Conservation (phyloP, 441 rosid genomes). For the Daphne laureola region DNA sequence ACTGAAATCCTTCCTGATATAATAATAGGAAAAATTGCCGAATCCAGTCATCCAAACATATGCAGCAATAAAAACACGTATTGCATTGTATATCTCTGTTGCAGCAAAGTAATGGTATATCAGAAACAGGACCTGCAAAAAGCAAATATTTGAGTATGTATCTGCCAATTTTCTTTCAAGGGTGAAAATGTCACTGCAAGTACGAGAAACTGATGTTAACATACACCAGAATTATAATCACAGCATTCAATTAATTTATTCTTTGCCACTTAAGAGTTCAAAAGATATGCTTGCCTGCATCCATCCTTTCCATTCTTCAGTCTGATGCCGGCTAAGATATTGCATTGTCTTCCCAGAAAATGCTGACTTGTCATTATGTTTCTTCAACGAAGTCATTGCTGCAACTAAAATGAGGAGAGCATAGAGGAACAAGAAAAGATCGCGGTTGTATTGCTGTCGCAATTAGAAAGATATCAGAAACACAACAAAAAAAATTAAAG, state of each 20-base stretch:
- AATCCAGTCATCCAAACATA: slow-evolving; percentile 99
- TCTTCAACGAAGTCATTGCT: slow-evolving; percentile 84
- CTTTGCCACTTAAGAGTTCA: background rate
- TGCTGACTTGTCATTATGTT: slow-evolving; percentile 72
- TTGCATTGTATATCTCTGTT: slow-evolving; percentile 86
- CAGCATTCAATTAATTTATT: too few relatives aligned
- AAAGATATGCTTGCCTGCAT: slow-evolving; percentile 78
- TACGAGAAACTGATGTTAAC: background rate
- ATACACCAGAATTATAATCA: background rate
- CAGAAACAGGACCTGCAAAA: slow-evolving; percentile 75
- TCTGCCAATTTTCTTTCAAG: too few relatives aligned
- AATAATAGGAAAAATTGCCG: slow-evolving; percentile 97
- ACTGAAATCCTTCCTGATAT: slow-evolving; percentile 91
- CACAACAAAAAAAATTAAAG: too few relatives aligned
- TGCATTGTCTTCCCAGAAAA: slow-evolving; percentile 69
- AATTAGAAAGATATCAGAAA: too few relatives aligned
- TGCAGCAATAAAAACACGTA: slow-evolving; percentile 92
- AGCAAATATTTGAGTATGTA: background rate
- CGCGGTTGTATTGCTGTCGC: slow-evolving; percentile 78
- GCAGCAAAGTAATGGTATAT: slow-evolving; percentile 99
- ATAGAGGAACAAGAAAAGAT: slow-evolving; percentile 91
- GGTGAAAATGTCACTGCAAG: background rate
- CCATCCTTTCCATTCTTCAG: slow-evolving; percentile 99
- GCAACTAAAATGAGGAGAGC: slow-evolving; percentile 84
- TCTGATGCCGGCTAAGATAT: slow-evolving; percentile 91